Evolutionary conservation across 2,329 filamentous ascomycete genomes (phyloP).

Genomic region (Blastomyces emzantsi): DNA sequence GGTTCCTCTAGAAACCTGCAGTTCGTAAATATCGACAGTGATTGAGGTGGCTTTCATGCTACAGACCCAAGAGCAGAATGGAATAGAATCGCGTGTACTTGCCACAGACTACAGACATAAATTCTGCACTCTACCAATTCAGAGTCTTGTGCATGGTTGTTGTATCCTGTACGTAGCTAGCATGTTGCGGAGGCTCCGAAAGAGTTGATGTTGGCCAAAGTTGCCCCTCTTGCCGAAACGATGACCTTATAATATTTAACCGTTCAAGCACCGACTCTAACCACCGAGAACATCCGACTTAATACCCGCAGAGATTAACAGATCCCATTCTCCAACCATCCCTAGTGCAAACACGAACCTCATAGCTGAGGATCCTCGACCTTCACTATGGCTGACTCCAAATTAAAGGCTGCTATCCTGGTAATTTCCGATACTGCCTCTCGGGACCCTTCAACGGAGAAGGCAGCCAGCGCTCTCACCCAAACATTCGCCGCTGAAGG

Average conservation of each 20-base stretch:
- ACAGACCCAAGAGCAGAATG: not conserved
- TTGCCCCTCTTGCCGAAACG: not conserved
- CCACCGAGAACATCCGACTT: slow-evolving; percentile 6
- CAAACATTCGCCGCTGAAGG: slow-evolving; percentile 61
- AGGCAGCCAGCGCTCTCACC: slow-evolving; percentile 56
- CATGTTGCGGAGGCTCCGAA: not conserved
- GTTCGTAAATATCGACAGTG: no score
- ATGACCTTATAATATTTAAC: no score
- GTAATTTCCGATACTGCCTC: slow-evolving; percentile 87
- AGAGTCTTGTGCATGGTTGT: not conserved
- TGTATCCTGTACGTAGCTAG: not conserved
- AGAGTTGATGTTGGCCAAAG: not conserved
- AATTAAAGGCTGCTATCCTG: slow-evolving; percentile 65
- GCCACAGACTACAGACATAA: not conserved
- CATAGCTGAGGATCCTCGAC: slow-evolving; percentile 6
- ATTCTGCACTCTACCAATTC: not conserved
- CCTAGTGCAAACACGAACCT: not conserved
- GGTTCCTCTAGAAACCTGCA: not conserved
- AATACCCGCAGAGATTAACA: not conserved
- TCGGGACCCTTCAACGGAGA: slow-evolving; percentile 68
- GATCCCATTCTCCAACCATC: not conserved
- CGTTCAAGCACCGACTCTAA: not conserved
- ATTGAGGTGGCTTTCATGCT: not conserved
- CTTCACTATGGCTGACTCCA: slow-evolving; percentile 23
- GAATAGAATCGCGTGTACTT: not conserved